Base-by-base conservation (phyloP, 2,329 filamentous ascomycete genomes). In the Alternaria triticimaculans region DNA sequence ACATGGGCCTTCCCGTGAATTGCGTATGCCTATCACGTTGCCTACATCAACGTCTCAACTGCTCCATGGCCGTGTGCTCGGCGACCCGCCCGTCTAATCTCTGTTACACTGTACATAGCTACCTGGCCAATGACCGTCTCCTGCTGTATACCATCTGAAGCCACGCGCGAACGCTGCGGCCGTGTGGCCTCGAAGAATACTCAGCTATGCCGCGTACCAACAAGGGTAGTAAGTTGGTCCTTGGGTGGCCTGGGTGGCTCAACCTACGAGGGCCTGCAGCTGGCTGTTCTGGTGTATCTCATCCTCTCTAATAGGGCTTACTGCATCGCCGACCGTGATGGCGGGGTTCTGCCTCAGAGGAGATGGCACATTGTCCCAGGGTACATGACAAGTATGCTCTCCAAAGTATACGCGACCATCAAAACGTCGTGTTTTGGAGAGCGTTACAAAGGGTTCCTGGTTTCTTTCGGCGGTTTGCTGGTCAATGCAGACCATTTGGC, bases 401-500 rank as follows among this genome's bases (percentile, higher is more conserved):
- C 96, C 96, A 82, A 99, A 99, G 70, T 91, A 91, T 3, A 97
- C 91, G 80, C 94, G 94, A 2, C 94, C 93, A 55, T 92, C 89
- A 67, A 93, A 89, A 60, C 92, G 88, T 70, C 96, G 87, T 11
- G 93, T 97, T 83, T 96, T 97, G 2, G 92, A 90, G 62, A 99
- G 82, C 1, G 94, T 97, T 4, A 92, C 87, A 75, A 96, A 97
- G 0, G 96, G 96, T 78, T 98, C 96, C 66, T 93, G 89, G 67
- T 89, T 88, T 77, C 89, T 92, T 66, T 89, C 85, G 0, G 89
- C 94, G 12, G 91, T 97, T 50, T 89, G 84, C 78, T 97, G 96
- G 74, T 99, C 90, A 49, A 98, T 88, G 76, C 95, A 97, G 10
- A 99, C 91, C 94, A 99, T 98, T 78, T 97, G 94, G 72, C 96